Evolutionary conservation across 2,329 filamentous ascomycete genomes (phyloP).

Genomic region (Huntiella bhutanensis): DNA sequence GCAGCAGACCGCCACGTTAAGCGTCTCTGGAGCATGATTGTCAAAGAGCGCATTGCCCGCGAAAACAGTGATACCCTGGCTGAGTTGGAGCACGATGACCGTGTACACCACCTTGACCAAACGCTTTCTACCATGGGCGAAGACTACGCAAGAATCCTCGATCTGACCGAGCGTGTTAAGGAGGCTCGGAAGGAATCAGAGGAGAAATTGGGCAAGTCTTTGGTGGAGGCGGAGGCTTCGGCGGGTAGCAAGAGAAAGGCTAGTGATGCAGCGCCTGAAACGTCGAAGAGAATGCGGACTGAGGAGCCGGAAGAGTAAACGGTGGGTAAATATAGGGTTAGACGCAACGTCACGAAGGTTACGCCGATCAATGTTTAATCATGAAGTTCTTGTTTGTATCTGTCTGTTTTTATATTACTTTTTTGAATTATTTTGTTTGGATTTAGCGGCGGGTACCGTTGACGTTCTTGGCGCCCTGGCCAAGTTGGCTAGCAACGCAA

Average conservation of each 20-base stretch:
- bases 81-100: conserved; percentile 48
- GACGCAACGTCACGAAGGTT: background rate
- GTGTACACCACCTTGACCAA: conserved; percentile 53
- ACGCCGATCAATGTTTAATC: no score
- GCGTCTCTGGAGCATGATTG: conserved; percentile 51
- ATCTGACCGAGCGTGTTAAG: conserved; percentile 22
- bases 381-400: no score
- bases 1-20: conserved; percentile 30
- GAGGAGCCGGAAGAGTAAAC: background rate
- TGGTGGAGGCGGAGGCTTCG: background rate
- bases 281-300: conserved; percentile 1
- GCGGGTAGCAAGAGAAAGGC: background rate
- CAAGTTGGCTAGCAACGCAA: conserved; percentile 47
- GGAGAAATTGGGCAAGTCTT: background rate
- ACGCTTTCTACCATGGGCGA: conserved; percentile 49
- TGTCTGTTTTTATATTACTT: conserved; percentile 11
- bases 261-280: background rate
- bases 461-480: conserved; percentile 22
- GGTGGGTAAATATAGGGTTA: background rate
- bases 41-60: conserved; percentile 59
- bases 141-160: conserved; percentile 51
- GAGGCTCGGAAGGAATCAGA: background rate
- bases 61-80: conserved; percentile 55
- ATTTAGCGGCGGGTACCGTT: conserved; percentile 18
- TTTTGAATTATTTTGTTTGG: conserved; percentile 10